Conservation (phyloP, 1,284 basidiomycete species). For the Cryptococcus sp. region DNA sequence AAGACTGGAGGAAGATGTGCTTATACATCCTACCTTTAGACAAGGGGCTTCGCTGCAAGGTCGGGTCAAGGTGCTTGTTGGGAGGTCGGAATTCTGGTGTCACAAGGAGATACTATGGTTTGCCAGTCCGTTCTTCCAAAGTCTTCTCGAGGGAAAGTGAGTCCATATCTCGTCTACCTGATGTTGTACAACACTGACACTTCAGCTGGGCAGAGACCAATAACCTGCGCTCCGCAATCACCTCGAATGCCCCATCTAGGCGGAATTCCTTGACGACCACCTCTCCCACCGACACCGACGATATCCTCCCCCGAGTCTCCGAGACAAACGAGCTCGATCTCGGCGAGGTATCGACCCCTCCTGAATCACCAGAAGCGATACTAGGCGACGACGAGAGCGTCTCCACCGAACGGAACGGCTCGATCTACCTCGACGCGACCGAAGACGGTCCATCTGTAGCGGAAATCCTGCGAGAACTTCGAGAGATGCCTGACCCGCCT, state of each 20-base stretch:
- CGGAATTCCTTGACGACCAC: constrained; percentile 7
- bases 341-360: not conserved
- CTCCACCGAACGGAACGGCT: constrained; percentile 11
- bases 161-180: constrained; percentile 9
- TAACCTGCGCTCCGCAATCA: not conserved
- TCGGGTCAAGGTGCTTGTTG: constrained; percentile 38
- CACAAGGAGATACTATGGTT: constrained; percentile 45
- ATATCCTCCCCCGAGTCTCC: not conserved
- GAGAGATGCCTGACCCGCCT: constrained; percentile 26
- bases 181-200: not conserved
- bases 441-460: constrained; percentile 24
- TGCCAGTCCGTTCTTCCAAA: constrained; percentile 43
- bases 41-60: constrained; percentile 29
- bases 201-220: constrained; percentile 39
- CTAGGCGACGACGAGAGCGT: constrained; percentile 6
- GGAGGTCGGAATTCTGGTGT: constrained; percentile 41
- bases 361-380: not conserved
- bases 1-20: constrained; percentile 24
- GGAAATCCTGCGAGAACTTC: constrained; percentile 30
- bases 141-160: constrained; percentile 37
- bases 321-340: not conserved
- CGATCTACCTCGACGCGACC: constrained; percentile 35
- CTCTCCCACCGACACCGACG: constrained; percentile 7
- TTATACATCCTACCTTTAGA: constrained; percentile 38
- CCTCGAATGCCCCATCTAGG: constrained; percentile 3